Percentiles rank a stretch among this genome's conserved stretches.
Conservation (phyloP, 1,139 yeast genomes). For the Saccharomyces hybrid region DNA sequence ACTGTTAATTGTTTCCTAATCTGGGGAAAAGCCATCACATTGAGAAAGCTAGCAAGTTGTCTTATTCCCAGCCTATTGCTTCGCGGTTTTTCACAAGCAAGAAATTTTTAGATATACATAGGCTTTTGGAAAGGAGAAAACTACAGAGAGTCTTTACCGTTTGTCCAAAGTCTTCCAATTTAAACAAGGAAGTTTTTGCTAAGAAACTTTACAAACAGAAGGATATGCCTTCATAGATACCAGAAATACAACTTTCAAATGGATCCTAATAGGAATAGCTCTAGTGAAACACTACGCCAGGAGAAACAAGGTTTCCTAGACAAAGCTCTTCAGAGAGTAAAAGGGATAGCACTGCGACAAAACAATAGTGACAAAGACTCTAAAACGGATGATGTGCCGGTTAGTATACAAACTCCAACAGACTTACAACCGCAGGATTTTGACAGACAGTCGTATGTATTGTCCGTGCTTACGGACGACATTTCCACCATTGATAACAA, state of each 20-base stretch:
- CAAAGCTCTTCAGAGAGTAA: slow-evolving; percentile 13
- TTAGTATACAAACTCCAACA: neutral
- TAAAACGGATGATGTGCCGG: neutral
- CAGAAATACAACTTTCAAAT: neutral
- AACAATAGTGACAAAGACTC: neutral
- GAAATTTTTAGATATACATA: neutral
- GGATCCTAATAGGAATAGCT: slow-evolving; percentile 7
- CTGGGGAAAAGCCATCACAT: neutral
- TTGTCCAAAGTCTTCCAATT: neutral
- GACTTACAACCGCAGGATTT: neutral
- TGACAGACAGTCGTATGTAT: neutral
- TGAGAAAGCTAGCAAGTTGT: neutral
- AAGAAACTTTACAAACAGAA: neutral
- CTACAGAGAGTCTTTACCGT: neutral
- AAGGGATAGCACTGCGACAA: slow-evolving; percentile 13
- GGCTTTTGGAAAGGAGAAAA: neutral
- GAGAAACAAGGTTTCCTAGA: slow-evolving; percentile 12
- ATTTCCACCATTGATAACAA: slow-evolving; percentile 13
- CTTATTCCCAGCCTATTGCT: neutral
- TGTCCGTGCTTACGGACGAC: slow-evolving; percentile 10
- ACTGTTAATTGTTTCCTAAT: neutral
- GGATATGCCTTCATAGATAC: neutral
- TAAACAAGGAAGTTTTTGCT: neutral
- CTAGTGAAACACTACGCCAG: slow-evolving; percentile 8
- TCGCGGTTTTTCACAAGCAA: neutral